These are phyloP conservation scores for Fusarium luffae DNA, from an alignment of 2,329 filamentous ascomycete species.

Conservation along the genomic window DNA sequence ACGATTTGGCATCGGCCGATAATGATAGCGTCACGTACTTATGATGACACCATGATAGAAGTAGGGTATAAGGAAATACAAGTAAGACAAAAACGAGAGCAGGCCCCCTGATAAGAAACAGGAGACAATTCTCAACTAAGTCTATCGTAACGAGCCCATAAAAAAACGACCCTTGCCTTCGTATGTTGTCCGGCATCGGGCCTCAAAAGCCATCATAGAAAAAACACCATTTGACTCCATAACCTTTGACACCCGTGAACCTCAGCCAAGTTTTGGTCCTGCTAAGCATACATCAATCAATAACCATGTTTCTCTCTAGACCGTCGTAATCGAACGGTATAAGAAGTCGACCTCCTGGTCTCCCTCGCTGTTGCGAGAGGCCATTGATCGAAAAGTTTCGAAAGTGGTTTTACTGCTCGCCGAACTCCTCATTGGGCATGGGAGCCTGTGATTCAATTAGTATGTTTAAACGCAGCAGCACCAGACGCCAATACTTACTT, in stretches of 20 bases:
- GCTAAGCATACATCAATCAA: not conserved
- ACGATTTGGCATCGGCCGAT: slow-evolving; percentile 72
- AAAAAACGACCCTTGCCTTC: not conserved
- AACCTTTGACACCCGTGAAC: slow-evolving; percentile 32
- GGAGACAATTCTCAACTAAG: slow-evolving; percentile 1
- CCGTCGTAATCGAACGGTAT: not conserved
- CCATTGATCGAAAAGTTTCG: not conserved
- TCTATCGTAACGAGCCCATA: slow-evolving; percentile 5
- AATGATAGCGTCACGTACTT: slow-evolving; percentile 12
- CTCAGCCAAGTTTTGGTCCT: slow-evolving; percentile 7
- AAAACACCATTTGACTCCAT: slow-evolving; percentile 41
- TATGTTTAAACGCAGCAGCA: not conserved
- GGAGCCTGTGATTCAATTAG: slow-evolving; percentile 50
- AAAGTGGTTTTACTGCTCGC: slow-evolving; percentile 44
- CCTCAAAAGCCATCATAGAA: not conserved
- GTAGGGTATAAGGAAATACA: not conserved
- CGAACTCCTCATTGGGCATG: slow-evolving; percentile 60
- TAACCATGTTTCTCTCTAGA: not conserved
- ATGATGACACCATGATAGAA: slow-evolving; percentile 7
- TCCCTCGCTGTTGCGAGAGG: not conserved
- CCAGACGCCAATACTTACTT: slow-evolving; percentile 65
- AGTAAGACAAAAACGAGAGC: not conserved
- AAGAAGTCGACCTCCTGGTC: not conserved
- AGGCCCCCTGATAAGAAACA: not conserved
- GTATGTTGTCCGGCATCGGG: not conserved